Conservation (phyloP, 148 eudicot species). For the Spergularia bocconei region DNA sequence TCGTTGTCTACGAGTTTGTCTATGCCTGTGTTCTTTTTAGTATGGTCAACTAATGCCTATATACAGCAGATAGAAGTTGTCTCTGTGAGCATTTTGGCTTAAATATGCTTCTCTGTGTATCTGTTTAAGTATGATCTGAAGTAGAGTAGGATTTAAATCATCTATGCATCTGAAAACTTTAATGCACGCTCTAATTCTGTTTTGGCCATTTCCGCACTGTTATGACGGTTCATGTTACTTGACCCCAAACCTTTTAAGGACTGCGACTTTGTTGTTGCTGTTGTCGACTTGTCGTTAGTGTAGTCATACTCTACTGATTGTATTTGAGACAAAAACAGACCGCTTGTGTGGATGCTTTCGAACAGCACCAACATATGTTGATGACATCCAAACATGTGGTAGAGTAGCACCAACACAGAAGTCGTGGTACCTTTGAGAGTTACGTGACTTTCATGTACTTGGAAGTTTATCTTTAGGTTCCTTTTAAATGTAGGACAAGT, state of each 20-base stretch:
- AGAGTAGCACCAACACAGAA: not conserved
- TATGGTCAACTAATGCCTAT: too few relatives aligned
- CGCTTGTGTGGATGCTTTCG: slow-evolving; percentile 6
- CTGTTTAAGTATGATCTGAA: too few relatives aligned
- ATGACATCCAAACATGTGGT: slow-evolving; percentile 14
- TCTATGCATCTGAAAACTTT: too few relatives aligned
- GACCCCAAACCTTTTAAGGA: not conserved
- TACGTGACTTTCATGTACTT: not conserved
- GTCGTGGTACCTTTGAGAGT: slow-evolving; percentile 3
- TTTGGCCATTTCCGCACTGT: too few relatives aligned
- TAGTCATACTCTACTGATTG: not conserved
- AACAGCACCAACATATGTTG: slow-evolving; percentile 11
- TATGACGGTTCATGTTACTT: not conserved
- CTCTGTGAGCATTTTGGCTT: too few relatives aligned
- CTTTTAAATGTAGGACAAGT: not conserved
- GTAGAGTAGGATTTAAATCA: too few relatives aligned
- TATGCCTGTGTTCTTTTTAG: too few relatives aligned
- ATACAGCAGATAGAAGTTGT: too few relatives aligned
- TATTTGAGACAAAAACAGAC: not conserved
- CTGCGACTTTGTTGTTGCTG: not conserved
- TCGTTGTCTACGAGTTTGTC: too few relatives aligned
- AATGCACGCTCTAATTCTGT: too few relatives aligned
- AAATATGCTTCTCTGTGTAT: too few relatives aligned
- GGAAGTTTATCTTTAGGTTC: not conserved
- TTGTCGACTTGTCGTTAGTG: too few relatives aligned